phyloP scores from a whole-genome alignment of 2,329 filamentous ascomycete genomes.

The Phaeosphaeria sp. region DNA sequence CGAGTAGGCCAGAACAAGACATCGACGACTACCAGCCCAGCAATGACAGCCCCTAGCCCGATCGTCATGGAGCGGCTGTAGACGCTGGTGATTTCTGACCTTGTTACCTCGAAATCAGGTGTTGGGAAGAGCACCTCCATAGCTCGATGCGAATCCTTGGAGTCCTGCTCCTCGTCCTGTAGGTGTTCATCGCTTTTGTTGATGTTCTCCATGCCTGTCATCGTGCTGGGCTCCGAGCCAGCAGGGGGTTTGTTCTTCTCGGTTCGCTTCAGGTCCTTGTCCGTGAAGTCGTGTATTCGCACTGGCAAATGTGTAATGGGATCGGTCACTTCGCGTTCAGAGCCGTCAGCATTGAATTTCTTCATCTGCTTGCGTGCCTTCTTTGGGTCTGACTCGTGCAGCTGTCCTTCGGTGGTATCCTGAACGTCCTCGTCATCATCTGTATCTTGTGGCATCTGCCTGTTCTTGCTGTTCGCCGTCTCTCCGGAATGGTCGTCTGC shows the following conservation, averaged over 20 bases:
- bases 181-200: slow-evolving; percentile 55
- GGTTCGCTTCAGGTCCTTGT: slow-evolving; percentile 62
- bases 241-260: slow-evolving; percentile 54
- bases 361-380: slow-evolving; percentile 58
- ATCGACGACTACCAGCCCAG: slow-evolving; percentile 45
- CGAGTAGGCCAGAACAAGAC: slow-evolving; percentile 43
- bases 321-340: slow-evolving; percentile 70
- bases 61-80: slow-evolving; percentile 55
- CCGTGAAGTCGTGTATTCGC: slow-evolving; percentile 71
- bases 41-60: slow-evolving; percentile 43
- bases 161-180: slow-evolving; percentile 51
- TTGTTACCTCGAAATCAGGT: slow-evolving; percentile 56
- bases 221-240: slow-evolving; percentile 49
- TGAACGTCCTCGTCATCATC: slow-evolving; percentile 29
- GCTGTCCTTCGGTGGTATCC: slow-evolving; percentile 54
- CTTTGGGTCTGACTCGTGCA: slow-evolving; percentile 50
- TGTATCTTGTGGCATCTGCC: slow-evolving; percentile 23
- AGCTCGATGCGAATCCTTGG: slow-evolving; percentile 51
- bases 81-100: slow-evolving; percentile 53
- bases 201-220: slow-evolving; percentile 54
- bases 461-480: slow-evolving; percentile 18
- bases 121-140: slow-evolving; percentile 62
- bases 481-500: slow-evolving; percentile 43
- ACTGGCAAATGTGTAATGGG: slow-evolving; percentile 75
- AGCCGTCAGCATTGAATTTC: slow-evolving; percentile 54